Evolutionary conservation across 2,329 filamentous ascomycete genomes (phyloP).

Genomic region (Colletotrichum sp.): DNA sequence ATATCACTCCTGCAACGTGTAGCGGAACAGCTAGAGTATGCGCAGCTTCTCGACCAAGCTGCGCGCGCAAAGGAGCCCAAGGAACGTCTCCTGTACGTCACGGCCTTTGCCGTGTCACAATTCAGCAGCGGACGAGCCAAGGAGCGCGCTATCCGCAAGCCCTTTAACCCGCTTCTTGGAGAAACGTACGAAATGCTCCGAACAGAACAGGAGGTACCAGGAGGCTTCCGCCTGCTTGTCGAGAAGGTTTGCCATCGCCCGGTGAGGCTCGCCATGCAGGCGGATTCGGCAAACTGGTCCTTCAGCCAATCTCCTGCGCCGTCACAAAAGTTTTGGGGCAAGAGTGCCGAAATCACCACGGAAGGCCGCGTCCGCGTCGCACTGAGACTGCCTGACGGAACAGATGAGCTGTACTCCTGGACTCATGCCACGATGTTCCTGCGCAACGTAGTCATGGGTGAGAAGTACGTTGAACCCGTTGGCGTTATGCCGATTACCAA

Average conservation of each 20-base stretch:
- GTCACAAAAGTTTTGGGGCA: slow-evolving; percentile 98
- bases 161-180: slow-evolving; percentile 95
- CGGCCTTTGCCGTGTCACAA: slow-evolving; percentile 88
- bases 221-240: slow-evolving; percentile 87
- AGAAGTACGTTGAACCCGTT: slow-evolving; percentile 97
- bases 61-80: slow-evolving; percentile 61
- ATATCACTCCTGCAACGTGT: slow-evolving; percentile 86
- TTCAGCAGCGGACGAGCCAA: slow-evolving; percentile 84
- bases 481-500: slow-evolving; percentile 87
- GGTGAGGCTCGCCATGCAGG: slow-evolving; percentile 91
- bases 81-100: slow-evolving; percentile 82
- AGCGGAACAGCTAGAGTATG: slow-evolving; percentile 91
- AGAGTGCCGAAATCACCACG: slow-evolving; percentile 91
- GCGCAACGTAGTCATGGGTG: slow-evolving; percentile 94
- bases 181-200: slow-evolving; percentile 95
- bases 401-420: slow-evolving; percentile 88
- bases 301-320: slow-evolving; percentile 87
- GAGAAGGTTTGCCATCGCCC: slow-evolving; percentile 96
- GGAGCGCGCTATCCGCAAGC: slow-evolving; percentile 92
- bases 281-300: slow-evolving; percentile 85
- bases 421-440: slow-evolving; percentile 87
- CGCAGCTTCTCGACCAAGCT: slow-evolving; percentile 79
- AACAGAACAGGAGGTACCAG: slow-evolving; percentile 73
- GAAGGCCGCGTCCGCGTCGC: slow-evolving; percentile 84
- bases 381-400: slow-evolving; percentile 68